A percentile compares a stretch with the other conserved stretches of the same genome.
Evolutionary conservation across 768 basidiomycete genomes (phyloP).

Genomic region (Lactarius hengduanensis): DNA sequence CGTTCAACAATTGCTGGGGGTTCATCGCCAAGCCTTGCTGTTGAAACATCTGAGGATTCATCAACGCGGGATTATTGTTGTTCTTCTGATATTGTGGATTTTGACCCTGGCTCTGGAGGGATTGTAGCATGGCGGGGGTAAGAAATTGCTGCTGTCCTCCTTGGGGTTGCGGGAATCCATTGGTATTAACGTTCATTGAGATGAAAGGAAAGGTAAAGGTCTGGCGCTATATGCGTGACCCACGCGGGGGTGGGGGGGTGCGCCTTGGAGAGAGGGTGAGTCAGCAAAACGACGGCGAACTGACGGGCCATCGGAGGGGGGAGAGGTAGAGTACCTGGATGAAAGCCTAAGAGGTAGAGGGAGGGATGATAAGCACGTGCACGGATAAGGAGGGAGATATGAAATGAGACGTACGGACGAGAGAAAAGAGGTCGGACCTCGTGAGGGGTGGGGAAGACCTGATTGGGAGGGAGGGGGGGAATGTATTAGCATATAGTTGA

Average conservation of each 20-base stretch:
- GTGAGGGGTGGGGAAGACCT: constrained; percentile 18
- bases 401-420: constrained; percentile 1
- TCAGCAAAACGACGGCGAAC: constrained; percentile 11
- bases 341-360: background rate
- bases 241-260: constrained; percentile 10
- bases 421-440: constrained; percentile 9
- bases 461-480: constrained; percentile 9
- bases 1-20: constrained; percentile 25
- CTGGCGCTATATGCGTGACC: constrained; percentile 13
- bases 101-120: constrained; percentile 25
- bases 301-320: constrained; percentile 13
- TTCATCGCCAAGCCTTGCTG: constrained; percentile 24
- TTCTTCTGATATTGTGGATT: constrained; percentile 27
- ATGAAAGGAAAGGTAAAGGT: background rate
- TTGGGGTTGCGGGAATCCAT: constrained; percentile 25
- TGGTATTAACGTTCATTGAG: constrained; percentile 27
- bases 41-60: constrained; percentile 27
- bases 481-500: constrained; percentile 24
- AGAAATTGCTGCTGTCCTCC: constrained; percentile 26
- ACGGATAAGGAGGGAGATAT: constrained; percentile 14
- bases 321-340: constrained; percentile 16
- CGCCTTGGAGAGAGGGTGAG: background rate
- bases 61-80: constrained; percentile 21
- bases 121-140: constrained; percentile 21
- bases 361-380: constrained; percentile 22